Evolutionary conservation across 768 basidiomycete genomes (phyloP), one percentile per base, ranked within the genome.

Genomic region (Solioccasus polychromus): DNA sequence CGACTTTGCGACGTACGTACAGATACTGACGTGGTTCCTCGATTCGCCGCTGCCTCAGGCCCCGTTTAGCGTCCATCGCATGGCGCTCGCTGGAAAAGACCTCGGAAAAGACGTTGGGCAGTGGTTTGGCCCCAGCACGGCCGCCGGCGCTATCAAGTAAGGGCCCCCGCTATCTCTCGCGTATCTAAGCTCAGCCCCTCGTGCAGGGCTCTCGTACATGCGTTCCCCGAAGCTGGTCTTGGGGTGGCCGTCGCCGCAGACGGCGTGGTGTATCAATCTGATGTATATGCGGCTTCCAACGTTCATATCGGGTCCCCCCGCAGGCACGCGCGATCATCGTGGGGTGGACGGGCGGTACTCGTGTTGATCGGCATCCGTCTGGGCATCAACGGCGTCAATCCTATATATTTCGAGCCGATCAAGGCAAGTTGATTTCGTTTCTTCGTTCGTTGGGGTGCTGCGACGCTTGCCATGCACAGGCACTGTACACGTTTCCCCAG

Each of bases 91-190:
- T 0, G 95, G 95, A 1, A 94, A 97, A 61, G 87, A 93, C 55
- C 77, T 97, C 1, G 95, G 95, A 11, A 97, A 90, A 50, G 90
- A 92, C 53, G 88, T 97, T 0, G 95, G 95, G 1, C 88, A 92
- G 65, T 98, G 95, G 95, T 98, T 98, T 59, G 95, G 95, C 0
- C 95, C 95, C 0, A 94, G 90, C 60, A 92, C 90, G 0, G 96
- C 95, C n/a, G 93, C 94, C 8, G 93, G 94, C 29, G 94, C 92
- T 10, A 88, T 98, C 70, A 92, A 88, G 88, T 91, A 60, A 45
- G 76, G 63, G 37, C 23, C 46, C 31, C 4, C n/a, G n/a, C n/a
- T n/a, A n/a, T n/a, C n/a, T 42, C 31, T 30, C 26, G 18, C 35
- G 17, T 8, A 24, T 11, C 15, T 35, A 5, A 20, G 28, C 51